Evolutionary conservation across 352 stramenopile genomes (phyloP), one percentile per base, ranked within the genome.

Genomic region (Pythium biforme): DNA sequence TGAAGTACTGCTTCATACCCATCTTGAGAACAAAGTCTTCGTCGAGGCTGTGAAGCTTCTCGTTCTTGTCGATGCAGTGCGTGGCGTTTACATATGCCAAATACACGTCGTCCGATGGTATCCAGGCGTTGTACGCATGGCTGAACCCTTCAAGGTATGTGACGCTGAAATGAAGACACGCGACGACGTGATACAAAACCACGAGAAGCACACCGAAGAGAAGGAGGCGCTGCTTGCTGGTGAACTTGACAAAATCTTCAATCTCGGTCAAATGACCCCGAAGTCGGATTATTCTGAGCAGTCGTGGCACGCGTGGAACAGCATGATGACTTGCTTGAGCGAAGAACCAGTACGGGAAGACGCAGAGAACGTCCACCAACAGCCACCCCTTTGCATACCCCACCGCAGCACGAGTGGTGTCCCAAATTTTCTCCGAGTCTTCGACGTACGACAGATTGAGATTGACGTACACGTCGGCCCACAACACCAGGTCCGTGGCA

Each of bases 91-190:
- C 27, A 22, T 25, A 47, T 1, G 14, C 34, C 1, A 90, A 55
- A 9, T 70, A 70, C 19, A 90, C 62, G 57, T 90, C 81, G 22
- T 75, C 54, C 0, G 69, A 79, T 9, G 75, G 75, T 23, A 90
- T 71, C 81, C 78, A 90, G 0, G 69, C 66, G 5, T 88, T 51
- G 0, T 72, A 6, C 0, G 51, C 26, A 1, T 43, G 26, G n/a
- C 77, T 87, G 55, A 85, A 90, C 0, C 81, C 81, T 67, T 90
- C 81, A 1, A 86, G 3, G 39, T 81, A 81, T 6, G 81, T 77
- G 23, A 83, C 64, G 12, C 76, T 86, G 52, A 88, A 90, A 45
- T 88, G 64, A 14, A 88, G 56, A 17, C 81, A 90, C 19, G 78
- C 77, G 9, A 86, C 65, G 4, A 78, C 72, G 26, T 90, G 81